phyloP scores from a whole-genome alignment of 2,329 filamentous ascomycete species.

The Rhinocladiella similis region DNA sequence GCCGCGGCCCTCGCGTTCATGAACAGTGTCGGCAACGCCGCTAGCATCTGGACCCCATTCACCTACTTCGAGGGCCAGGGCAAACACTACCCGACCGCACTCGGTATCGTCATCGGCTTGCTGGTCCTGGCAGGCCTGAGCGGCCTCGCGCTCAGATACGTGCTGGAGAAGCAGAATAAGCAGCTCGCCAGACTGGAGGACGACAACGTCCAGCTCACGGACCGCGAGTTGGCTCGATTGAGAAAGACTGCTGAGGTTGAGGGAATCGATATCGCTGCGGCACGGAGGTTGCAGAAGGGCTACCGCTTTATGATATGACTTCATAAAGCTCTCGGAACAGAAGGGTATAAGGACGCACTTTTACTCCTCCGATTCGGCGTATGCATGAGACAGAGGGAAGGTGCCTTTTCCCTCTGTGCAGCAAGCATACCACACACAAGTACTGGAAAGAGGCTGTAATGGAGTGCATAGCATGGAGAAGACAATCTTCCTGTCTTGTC shows the following conservation, averaged over 20 bases:
- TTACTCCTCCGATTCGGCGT: too few relatives aligned
- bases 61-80: conserved; percentile 37
- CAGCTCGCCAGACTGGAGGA: conserved; percentile 53
- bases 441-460: too few relatives aligned
- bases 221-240: conserved; percentile 49
- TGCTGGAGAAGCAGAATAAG: conserved; percentile 50
- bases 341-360: too few relatives aligned
- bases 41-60: conserved; percentile 54
- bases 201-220: conserved; percentile 45
- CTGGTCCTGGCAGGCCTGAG: conserved; percentile 38
- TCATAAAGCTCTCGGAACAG: not conserved
- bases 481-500: too few relatives aligned
- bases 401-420: too few relatives aligned
- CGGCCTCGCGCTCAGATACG: conserved; percentile 40
- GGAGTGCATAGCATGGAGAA: too few relatives aligned
- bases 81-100: not conserved
- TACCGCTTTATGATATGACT: conserved; percentile 53
- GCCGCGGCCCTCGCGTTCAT: conserved; percentile 57
- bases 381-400: too few relatives aligned
- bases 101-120: conserved; percentile 42
- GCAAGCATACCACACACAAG: too few relatives aligned
- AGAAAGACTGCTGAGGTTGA: conserved; percentile 54
- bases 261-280: conserved; percentile 51
- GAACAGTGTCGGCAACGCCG: conserved; percentile 55
- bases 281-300: conserved; percentile 54